These are phyloP conservation scores for Umbilicus rupestris DNA, from an alignment of 164 flowering plant species.

Conservation along the genomic window DNA sequence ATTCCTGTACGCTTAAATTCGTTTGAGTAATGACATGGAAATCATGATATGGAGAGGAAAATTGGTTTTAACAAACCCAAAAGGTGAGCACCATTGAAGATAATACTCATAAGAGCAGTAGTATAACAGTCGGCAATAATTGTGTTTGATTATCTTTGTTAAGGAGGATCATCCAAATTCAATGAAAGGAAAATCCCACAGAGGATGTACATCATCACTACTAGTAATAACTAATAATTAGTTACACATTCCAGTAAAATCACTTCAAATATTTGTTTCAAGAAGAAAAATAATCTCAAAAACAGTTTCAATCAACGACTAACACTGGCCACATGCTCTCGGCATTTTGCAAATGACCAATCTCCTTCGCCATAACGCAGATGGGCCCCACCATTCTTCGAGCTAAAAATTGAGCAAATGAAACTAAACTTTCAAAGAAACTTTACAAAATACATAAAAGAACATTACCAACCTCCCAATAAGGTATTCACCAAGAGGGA, in stretches of 20 bases:
- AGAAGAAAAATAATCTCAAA: not conserved
- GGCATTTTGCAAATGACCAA: conserved; percentile 70
- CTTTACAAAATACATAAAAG: not conserved
- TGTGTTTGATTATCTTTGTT: no score
- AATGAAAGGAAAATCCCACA: no score
- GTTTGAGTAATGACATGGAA: no score
- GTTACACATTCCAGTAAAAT: not conserved
- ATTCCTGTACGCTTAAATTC: not conserved
- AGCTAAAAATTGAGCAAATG: conserved; percentile 31
- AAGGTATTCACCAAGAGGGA: conserved; percentile 95
- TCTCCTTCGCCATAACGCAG: conserved; percentile 85
- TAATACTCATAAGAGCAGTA: no score
- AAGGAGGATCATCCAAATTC: no score
- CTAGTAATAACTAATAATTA: no score
- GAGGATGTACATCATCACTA: no score
- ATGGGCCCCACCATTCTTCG: conserved; percentile 91
- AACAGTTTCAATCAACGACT: conserved; percentile 16
- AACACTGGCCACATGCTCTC: conserved; percentile 77
- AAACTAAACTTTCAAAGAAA: not conserved
- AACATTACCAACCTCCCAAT: conserved; percentile 68
- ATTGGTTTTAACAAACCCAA: no score
- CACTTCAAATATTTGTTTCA: not conserved
- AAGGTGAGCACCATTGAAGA: no score
- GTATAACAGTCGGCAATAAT: no score
- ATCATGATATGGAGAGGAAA: no score